A percentile compares a stretch with the other conserved stretches of the same genome.
Conservation (phyloP, 768 basidiomycete genomes). For the Mrakia blollopis region DNA sequence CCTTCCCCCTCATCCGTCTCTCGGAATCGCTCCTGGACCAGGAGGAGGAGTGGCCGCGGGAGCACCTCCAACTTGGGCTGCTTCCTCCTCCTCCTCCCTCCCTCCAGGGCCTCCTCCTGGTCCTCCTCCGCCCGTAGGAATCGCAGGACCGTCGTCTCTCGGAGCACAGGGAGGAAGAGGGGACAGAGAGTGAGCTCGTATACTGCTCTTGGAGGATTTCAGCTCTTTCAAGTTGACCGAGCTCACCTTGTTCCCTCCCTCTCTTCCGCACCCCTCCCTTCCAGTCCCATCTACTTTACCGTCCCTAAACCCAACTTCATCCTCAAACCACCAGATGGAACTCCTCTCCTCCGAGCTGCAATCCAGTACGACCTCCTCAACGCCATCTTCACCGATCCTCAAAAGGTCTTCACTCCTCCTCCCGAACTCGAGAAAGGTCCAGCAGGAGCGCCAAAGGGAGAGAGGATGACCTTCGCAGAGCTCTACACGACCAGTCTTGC, state of each 20-base stretch:
- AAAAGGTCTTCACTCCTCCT: constrained; percentile 58
- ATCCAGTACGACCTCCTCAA: constrained; percentile 70
- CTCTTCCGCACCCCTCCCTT: not conserved
- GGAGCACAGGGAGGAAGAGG: not conserved
- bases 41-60: not conserved
- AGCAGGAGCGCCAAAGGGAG: constrained; percentile 5
- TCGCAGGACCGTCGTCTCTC: not conserved
- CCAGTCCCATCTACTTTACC: constrained; percentile 22
- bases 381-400: constrained; percentile 68
- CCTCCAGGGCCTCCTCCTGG: not conserved
- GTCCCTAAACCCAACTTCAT: constrained; percentile 19
- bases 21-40: not conserved
- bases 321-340: constrained; percentile 24
- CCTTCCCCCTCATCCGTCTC: constrained; percentile 5
- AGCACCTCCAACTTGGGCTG: not conserved
- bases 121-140: not conserved
- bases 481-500: constrained; percentile 77
- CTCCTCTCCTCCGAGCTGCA: not conserved
- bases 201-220: too few species aligned
- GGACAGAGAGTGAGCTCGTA: not conserved
- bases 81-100: not conserved
- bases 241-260: not conserved
- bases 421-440: constrained; percentile 44
- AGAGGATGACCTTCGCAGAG: constrained; percentile 69
- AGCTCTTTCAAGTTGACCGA: not conserved